Conservation (phyloP, 2,329 filamentous ascomycete genomes). For the Penicillium hesseltinei region DNA sequence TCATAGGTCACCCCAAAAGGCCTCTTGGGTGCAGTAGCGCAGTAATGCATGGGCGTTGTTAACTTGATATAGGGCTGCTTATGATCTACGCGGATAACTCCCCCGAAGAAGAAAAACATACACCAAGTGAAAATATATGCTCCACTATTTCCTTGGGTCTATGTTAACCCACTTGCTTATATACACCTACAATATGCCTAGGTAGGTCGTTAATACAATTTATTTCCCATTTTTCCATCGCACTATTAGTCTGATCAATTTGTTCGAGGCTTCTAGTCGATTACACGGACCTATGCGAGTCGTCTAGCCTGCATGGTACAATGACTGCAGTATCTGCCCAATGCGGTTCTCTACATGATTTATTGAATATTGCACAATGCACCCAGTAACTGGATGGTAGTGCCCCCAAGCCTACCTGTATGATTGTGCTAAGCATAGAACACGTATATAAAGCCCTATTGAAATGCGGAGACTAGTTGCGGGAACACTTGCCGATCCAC, state of each 20-base stretch:
- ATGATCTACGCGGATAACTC: background rate
- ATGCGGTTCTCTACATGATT: background rate
- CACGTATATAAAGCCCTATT: background rate
- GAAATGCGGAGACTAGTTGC: background rate
- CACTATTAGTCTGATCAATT: background rate
- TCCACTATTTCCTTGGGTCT: background rate
- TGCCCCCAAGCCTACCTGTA: background rate
- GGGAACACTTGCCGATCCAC: background rate
- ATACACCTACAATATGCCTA: background rate
- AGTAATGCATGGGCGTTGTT: background rate
- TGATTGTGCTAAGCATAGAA: background rate
- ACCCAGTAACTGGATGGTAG: background rate
- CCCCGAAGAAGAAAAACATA: background rate
- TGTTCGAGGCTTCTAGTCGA: background rate
- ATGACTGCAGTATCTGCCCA: background rate
- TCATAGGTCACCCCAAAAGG: background rate
- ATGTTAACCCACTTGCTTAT: background rate
- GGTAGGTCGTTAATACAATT: background rate
- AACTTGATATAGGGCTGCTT: background rate
- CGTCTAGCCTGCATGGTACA: background rate
- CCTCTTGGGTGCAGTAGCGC: background rate
- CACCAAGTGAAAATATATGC: background rate
- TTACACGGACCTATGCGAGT: background rate
- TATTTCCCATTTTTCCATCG: background rate
- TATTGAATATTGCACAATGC: background rate